Base-by-base conservation (phyloP, 1,139 yeast species). In the Yamadazyma friedrichii region DNA sequence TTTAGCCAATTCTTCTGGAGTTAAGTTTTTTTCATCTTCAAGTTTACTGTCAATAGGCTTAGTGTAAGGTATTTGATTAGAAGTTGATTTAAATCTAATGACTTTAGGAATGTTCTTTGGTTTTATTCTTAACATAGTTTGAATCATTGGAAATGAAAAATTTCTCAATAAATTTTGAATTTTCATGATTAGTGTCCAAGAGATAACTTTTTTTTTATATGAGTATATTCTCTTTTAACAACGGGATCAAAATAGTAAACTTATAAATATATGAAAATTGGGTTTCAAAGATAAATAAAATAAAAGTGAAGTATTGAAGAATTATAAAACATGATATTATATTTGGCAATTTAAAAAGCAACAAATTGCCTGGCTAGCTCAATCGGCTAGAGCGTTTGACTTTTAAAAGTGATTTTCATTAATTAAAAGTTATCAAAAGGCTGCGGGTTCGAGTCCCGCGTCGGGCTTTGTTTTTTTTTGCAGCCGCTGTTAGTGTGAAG, bases 371-470 rank as follows among this genome's bases (percentile, higher is more conserved):
- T 45, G 50, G 50, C 47, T 46, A 46, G 50, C 50, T 46, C 50
- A 46, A 46, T 45, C 48, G 50, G 50, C 50, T 47, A 47, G 49
- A 47, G 50, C 49, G 47, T 45, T 41, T 42, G 50, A 47, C 49
- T 46, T 47, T 45, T 46, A 47, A 20, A 20, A 20, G 24, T 20
- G 24, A 20, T 20, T 8, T 20, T 20, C 24, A 20, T 8, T 20
- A 20, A 6, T 36, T 36, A 30, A 42, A 35, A 36, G 45, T 36
- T 40, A 45, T 48, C 51, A 45, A 45, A 48, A 47, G 51, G 51
- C 36, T 47, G 52, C 52, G 52, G 51, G 52, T 48, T 48, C 52
- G 51, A 48, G 43, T 48, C 52, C 52, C 52, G 51, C 52, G 48
- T 47, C 49, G 52, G 51, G 52, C 50, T 48, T 33, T 28, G 4